Conservation (phyloP, 768 basidiomycete species). For the Tricholoma bakamatsutake region DNA sequence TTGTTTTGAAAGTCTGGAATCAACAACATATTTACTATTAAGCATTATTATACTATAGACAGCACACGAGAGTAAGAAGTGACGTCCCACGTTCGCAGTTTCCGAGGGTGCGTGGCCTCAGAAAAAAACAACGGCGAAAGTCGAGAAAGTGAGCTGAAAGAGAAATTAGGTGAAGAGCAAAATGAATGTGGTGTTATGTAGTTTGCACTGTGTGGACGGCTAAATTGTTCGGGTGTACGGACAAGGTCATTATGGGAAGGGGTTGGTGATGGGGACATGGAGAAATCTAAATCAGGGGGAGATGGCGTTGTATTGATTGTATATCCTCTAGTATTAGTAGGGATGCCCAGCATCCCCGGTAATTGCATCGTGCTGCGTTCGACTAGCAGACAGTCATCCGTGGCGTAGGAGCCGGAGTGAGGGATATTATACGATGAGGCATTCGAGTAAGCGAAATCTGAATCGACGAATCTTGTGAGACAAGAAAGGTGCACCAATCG, state of each 20-base stretch:
- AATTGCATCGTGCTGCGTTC: not conserved
- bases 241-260: not conserved
- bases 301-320: not conserved
- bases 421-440: not conserved
- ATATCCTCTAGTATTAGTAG: not conserved
- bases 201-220: not conserved
- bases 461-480: not conserved
- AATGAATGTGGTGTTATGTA: not conserved
- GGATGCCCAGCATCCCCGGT: not conserved
- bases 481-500: not conserved
- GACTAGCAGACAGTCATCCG: not conserved
- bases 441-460: not conserved
- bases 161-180: not conserved
- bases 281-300: not conserved
- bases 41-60: not conserved
- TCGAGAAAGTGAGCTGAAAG: not conserved
- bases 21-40: no score
- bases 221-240: not conserved
- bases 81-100: not conserved
- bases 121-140: not conserved
- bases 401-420: not conserved
- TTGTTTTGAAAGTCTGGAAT: not conserved
- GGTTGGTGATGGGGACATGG: constrained; percentile 2
- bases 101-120: not conserved
- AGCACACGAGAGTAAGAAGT: not conserved